phyloP scores from a whole-genome alignment of 805 yeast genomes.

The Priceomyces castillae region DNA sequence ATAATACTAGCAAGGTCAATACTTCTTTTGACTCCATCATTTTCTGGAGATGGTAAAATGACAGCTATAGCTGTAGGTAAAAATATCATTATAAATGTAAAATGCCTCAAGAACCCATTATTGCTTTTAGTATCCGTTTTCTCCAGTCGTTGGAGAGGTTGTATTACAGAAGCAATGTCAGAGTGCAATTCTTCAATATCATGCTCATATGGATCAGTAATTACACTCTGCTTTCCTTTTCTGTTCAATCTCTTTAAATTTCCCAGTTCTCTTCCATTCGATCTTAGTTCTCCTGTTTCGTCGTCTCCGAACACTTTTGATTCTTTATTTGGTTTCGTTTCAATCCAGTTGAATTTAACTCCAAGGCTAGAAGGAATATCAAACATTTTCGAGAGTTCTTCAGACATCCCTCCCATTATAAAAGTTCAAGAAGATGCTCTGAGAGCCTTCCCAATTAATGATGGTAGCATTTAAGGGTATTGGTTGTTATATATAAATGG shows the following conservation, averaged over 20 bases:
- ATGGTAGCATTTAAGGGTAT: too few relatives aligned
- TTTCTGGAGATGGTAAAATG: constrained; percentile 18
- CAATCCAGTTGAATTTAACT: not conserved
- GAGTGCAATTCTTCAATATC: constrained; percentile 8
- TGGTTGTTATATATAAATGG: too few relatives aligned
- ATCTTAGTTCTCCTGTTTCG: not conserved
- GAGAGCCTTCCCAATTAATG: too few relatives aligned
- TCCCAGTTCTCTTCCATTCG: not conserved
- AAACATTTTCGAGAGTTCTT: not conserved
- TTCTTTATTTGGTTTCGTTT: not conserved
- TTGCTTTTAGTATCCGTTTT: constrained; percentile 12
- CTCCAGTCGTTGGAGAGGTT: constrained; percentile 4
- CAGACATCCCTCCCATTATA: too few relatives aligned
- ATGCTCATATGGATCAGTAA: constrained; percentile 1
- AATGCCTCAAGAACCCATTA: constrained; percentile 12
- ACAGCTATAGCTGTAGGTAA: constrained; percentile 28
- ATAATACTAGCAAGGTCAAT: constrained; percentile 23
- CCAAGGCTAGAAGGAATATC: not conserved
- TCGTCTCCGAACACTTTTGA: not conserved
- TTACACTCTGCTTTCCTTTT: not conserved
- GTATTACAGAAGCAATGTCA: constrained; percentile 8
- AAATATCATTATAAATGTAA: constrained; percentile 20
- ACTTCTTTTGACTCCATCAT: constrained; percentile 6
- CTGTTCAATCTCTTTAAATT: not conserved
- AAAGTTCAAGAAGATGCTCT: too few relatives aligned